These are phyloP conservation scores for Metschnikowia corniflorae DNA, from an alignment of 805 yeast genomes.

Conservation along the genomic window DNA sequence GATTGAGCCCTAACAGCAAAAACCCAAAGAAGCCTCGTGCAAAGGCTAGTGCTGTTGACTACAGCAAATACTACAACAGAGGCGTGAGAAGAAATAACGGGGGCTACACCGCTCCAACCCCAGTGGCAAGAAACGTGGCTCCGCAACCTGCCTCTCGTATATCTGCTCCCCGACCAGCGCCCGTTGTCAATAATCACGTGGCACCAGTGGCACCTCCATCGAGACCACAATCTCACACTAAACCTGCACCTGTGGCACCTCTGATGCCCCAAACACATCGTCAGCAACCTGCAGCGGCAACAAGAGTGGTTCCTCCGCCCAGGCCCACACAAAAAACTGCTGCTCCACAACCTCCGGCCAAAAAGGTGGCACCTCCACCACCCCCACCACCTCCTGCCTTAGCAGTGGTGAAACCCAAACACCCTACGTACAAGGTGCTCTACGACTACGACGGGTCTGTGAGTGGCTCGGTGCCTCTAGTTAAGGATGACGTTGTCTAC, in stretches of 20 bases:
- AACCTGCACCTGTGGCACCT: slow-evolving; percentile 24
- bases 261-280: slow-evolving; percentile 14
- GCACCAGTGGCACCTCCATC: slow-evolving; percentile 9
- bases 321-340: slow-evolving; percentile 29
- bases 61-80: slow-evolving; percentile 40
- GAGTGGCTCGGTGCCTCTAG: slow-evolving; percentile 71
- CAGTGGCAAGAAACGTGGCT: slow-evolving; percentile 18
- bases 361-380: slow-evolving; percentile 33
- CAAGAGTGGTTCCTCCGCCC: slow-evolving; percentile 9
- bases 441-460: slow-evolving; percentile 89
- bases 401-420: slow-evolving; percentile 50
- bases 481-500: slow-evolving; percentile 71
- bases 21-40: slow-evolving; percentile 76
- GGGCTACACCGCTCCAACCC: slow-evolving; percentile 16
- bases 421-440: slow-evolving; percentile 78
- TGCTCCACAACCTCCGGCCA: slow-evolving; percentile 64
- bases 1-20: slow-evolving; percentile 68
- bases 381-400: slow-evolving; percentile 68
- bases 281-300: slow-evolving; percentile 21
- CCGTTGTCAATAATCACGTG: background rate
- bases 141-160: slow-evolving; percentile 7
- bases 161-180: background rate
- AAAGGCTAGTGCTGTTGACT: slow-evolving; percentile 35
- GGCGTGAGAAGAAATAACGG: slow-evolving; percentile 17
- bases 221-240: slow-evolving; percentile 15